Evolutionary conservation across 192 early-diverging fungal species (phyloP), one percentile per base, ranked within the genome.

Genomic region (Linnemannia zychae): DNA sequence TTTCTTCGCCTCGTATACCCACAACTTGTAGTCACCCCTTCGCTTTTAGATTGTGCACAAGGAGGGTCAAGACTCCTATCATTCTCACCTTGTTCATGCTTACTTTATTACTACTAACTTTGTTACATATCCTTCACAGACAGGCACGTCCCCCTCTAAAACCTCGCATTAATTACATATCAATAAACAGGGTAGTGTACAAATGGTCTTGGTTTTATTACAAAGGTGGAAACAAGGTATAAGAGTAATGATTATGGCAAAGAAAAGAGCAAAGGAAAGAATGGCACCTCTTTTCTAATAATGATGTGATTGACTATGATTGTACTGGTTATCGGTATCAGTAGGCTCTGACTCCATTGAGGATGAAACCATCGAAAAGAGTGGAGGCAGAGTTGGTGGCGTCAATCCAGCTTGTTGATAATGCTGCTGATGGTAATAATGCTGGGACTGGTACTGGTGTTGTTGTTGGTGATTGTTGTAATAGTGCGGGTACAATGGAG

Each of bases 361-460:
- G n/a, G n/a, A 28, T 15, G 57, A 63, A 12, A 78, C 57, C 7
- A 78, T 63, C 37, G 69, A 66, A 47, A 65, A 24, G 4, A 78
- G 22, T 1, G 70, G 34, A 0, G 77, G 77, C 15, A 78, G 33
- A 18, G 22, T 66, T 33, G 66, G 15, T 49, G 47, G 38, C 44
- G 38, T 67, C 36, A 75, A 67, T 17, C 36, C 69, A 28, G 31
- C 57, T 28, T 63, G 57, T 13, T 63, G 57, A 28, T 63, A 31
- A 3, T 63, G 57, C 2, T 63, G 57, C 0, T 63, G 57, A 9
- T 63, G 57, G 0, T 63, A 28, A 11, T 63, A 28, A 22, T 63
- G 31, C 57, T 44, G 40, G 40, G 3, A 28, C 12, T 63, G 57
- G 13, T 63, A 63, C 57, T 44, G 40, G 40, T 44, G 40, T 44